Evolutionary conservation across 331 rosid species (phyloP).

Genomic region (Malus hybrid): DNA sequence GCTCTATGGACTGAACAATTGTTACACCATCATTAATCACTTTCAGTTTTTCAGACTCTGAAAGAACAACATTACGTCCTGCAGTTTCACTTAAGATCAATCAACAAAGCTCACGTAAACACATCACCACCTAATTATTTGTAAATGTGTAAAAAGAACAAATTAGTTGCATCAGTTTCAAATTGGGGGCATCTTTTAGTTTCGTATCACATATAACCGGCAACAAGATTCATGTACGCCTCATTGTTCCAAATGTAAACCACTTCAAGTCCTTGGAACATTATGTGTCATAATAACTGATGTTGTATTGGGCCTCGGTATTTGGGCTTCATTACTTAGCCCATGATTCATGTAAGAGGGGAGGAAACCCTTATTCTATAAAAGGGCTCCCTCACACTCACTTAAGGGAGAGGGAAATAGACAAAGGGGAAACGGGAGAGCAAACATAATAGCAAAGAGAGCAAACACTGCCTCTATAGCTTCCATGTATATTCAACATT

Average conservation of each 20-base stretch:
- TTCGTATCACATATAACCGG: not conserved
- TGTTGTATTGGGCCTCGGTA: no score
- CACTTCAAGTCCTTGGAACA: not conserved
- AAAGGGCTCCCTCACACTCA: no score
- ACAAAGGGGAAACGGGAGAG: no score
- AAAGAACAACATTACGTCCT: slow-evolving; percentile 94
- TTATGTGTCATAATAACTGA: not conserved
- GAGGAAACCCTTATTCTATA: no score
- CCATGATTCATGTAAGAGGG: no score
- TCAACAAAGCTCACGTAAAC: not conserved
- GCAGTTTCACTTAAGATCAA: slow-evolving; percentile 24
- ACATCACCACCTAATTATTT: not conserved
- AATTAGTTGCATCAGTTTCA: not conserved
- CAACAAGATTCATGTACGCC: not conserved
- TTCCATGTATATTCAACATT: no score
- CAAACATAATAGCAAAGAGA: no score
- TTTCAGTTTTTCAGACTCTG: slow-evolving; percentile 55
- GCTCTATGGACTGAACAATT: slow-evolving; percentile 81
- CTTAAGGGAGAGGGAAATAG: no score
- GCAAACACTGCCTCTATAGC: no score
- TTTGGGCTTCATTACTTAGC: no score
- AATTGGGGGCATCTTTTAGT: not conserved
- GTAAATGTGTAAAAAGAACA: not conserved
- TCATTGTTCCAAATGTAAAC: not conserved
- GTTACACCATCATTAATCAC: slow-evolving; percentile 92